phyloP scores from a whole-genome alignment of 345 rosid species.

The Citropsis articulata region DNA sequence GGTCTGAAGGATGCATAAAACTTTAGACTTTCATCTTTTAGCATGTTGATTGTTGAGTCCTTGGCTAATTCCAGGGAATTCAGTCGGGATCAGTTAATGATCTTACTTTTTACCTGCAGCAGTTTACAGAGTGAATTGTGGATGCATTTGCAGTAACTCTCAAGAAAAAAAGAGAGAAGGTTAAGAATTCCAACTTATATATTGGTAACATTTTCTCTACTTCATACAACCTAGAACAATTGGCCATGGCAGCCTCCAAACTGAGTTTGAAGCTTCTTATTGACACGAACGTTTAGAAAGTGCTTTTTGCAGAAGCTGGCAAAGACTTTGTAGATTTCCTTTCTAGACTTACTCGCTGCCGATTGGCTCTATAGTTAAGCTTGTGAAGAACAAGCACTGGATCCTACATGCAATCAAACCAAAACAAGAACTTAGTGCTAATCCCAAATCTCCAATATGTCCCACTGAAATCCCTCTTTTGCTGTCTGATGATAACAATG shows the following conservation, averaged over 20 bases:
- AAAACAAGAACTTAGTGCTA: constrained; percentile 5
- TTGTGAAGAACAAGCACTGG: not conserved
- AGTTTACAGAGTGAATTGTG: too few relatives aligned
- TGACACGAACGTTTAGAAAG: constrained; percentile 11
- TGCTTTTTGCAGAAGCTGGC: constrained; percentile 26
- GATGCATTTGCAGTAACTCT: too few relatives aligned
- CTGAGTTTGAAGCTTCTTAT: constrained; percentile 10
- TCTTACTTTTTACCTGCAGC: too few relatives aligned
- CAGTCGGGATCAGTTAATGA: too few relatives aligned
- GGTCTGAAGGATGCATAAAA: not conserved
- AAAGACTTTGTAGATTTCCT: constrained; percentile 33
- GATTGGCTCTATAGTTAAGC: constrained; percentile 1
- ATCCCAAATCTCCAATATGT: not conserved
- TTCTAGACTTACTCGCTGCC: constrained; percentile 8
- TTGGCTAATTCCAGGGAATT: too few relatives aligned
- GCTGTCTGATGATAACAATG: not conserved
- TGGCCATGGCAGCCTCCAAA: not conserved
- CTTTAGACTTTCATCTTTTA: too few relatives aligned
- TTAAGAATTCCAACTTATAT: too few relatives aligned
- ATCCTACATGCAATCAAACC: constrained; percentile 5
- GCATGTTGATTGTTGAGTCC: too few relatives aligned
- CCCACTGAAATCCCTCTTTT: not conserved
- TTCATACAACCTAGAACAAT: too few relatives aligned
- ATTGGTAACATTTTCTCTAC: too few relatives aligned
- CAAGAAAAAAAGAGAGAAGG: too few relatives aligned